Conservation (phyloP, 2,329 filamentous ascomycete species). For the Diaporthe velutina region DNA sequence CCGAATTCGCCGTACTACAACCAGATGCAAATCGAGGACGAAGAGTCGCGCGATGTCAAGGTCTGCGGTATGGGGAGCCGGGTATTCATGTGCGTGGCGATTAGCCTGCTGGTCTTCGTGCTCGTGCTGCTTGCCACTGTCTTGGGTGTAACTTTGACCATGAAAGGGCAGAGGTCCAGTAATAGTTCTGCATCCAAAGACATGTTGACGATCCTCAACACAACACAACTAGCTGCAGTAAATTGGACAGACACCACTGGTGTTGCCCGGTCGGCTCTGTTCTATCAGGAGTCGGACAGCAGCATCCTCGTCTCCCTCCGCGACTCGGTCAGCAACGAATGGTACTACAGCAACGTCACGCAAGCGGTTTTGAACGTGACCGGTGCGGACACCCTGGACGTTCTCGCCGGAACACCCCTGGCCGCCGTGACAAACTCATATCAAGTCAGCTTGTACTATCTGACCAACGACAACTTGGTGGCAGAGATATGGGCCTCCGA, state of each 20-base stretch:
- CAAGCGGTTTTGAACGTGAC: conserved; percentile 27
- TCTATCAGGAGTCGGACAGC: conserved; percentile 28
- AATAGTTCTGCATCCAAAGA: not conserved
- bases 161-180: not conserved
- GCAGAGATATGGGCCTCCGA: conserved; percentile 30
- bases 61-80: conserved; percentile 30
- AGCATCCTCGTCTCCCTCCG: conserved; percentile 13
- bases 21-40: conserved; percentile 8
- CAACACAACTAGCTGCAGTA: conserved; percentile 24
- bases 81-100: conserved; percentile 14
- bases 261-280: conserved; percentile 6
- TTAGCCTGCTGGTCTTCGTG: conserved; percentile 28
- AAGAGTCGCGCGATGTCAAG: not conserved
- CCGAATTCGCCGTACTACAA: conserved; percentile 1
- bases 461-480: conserved; percentile 23
- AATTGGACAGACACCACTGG: conserved; percentile 31
- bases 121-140: conserved; percentile 29
- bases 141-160: conserved; percentile 26
- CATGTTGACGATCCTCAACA: not conserved
- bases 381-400: not conserved
- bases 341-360: conserved; percentile 33
- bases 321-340: conserved; percentile 30
- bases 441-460: conserved; percentile 35
- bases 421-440: conserved; percentile 27
- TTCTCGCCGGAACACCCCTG: conserved; percentile 20